Conservation (phyloP, 1,284 basidiomycete genomes). For the Ganoderma sp. region DNA sequence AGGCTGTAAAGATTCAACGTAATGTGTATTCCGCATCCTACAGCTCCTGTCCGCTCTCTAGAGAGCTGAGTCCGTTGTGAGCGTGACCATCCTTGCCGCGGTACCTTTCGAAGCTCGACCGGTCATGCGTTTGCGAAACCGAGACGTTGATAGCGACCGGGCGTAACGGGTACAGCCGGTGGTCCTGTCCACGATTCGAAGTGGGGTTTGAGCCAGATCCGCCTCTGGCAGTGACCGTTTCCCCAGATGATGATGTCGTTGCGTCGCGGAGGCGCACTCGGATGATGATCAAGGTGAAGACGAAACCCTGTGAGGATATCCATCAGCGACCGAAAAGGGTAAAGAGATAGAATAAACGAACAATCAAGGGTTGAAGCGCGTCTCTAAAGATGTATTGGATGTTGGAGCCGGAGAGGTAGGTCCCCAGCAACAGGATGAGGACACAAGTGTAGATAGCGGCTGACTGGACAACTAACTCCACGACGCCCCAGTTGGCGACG, state of each 20-base stretch:
- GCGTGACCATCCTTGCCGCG: constrained; percentile 20
- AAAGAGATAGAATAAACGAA: background rate
- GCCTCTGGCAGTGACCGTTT: no score
- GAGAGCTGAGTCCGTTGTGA: no score
- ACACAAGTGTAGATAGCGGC: constrained; percentile 29
- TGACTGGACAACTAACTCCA: constrained; percentile 30
- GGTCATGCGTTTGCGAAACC: constrained; percentile 25
- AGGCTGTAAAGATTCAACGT: no score
- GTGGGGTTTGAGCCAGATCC: background rate
- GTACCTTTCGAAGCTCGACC: constrained; percentile 25
- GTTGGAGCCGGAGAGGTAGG: constrained; percentile 28
- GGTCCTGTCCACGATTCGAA: background rate
- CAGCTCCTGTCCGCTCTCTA: no score
- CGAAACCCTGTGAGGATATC: constrained; percentile 15
- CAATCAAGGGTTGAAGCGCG: constrained; percentile 28
- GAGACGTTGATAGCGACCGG: constrained; percentile 30
- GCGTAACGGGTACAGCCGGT: constrained; percentile 17
- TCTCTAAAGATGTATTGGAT: constrained; percentile 29
- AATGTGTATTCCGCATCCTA: no score
- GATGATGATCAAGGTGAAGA: constrained; percentile 32
- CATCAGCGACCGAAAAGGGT: no score
- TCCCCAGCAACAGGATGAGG: constrained; percentile 24
- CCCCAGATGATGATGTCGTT: constrained; percentile 7
- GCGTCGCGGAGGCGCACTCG: constrained; percentile 28
- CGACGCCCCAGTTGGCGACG: constrained; percentile 22